Evolutionary conservation across 345 rosid species (phyloP).

Genomic region (Salix brachista): DNA sequence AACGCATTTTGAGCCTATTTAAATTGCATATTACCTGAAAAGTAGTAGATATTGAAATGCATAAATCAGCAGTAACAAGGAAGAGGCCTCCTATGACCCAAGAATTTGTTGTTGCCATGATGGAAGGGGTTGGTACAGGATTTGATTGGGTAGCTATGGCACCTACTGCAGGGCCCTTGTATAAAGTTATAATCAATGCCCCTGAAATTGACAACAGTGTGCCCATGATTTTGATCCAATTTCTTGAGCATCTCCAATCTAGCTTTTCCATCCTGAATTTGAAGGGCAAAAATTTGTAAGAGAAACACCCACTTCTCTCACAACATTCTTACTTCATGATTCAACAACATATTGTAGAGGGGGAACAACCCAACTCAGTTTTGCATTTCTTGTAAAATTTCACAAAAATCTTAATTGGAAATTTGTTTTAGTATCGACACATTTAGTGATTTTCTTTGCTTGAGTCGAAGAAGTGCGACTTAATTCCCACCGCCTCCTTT

Average conservation of each 20-base stretch:
- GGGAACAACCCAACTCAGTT: neutral
- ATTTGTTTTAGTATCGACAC: neutral
- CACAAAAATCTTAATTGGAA: no score
- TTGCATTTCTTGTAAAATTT: no score
- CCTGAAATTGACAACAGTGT: slow-evolving; percentile 44
- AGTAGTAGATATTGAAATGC: slow-evolving; percentile 23
- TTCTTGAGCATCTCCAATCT: slow-evolving; percentile 32
- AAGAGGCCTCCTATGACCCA: slow-evolving; percentile 52
- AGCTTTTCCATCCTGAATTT: slow-evolving; percentile 49
- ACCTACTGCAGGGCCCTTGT: slow-evolving; percentile 40
- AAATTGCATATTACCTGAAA: slow-evolving; percentile 36
- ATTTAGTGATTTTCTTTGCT: no score
- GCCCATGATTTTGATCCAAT: slow-evolving; percentile 44
- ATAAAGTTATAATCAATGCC: slow-evolving; percentile 41
- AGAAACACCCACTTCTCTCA: neutral
- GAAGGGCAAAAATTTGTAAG: neutral
- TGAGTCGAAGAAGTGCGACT: no score
- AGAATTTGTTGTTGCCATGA: slow-evolving; percentile 9
- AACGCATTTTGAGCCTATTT: no score
- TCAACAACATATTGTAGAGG: neutral
- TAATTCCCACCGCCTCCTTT: neutral
- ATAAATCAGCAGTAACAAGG: slow-evolving; percentile 34
- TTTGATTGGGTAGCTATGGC: neutral
- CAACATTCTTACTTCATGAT: neutral
- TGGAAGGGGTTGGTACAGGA: slow-evolving; percentile 8